phyloP scores from a whole-genome alignment of 176 grass and related monocot species.

The Chrysopogon serrulatus region DNA sequence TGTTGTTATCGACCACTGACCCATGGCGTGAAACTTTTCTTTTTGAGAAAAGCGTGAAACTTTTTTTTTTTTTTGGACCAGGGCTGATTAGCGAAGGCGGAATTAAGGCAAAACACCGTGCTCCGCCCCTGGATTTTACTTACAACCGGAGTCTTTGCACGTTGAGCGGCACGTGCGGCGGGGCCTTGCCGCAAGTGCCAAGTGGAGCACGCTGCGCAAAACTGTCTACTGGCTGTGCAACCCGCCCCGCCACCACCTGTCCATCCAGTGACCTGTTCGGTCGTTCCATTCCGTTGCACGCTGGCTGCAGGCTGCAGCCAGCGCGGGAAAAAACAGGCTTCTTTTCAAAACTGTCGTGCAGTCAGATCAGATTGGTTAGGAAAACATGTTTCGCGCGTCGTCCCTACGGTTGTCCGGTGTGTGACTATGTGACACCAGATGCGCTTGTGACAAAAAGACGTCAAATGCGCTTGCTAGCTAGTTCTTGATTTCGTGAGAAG shows the following conservation, averaged over 20 bases:
- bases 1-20: not conserved
- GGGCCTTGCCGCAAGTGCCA: not conserved
- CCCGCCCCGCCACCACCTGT: not conserved
- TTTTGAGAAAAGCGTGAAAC: not conserved
- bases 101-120: not conserved
- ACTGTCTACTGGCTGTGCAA: not conserved
- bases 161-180: not conserved
- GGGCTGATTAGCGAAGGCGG: not conserved
- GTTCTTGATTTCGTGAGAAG: not conserved
- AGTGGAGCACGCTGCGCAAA: not conserved
- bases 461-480: not conserved
- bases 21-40: not conserved
- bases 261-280: not conserved
- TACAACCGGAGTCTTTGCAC: not conserved
- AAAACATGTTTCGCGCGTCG: not conserved
- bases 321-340: not conserved
- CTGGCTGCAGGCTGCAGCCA: not conserved
- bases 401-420: not conserved
- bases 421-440: not conserved
- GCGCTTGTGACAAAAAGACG: not conserved
- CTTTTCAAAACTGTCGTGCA: not conserved
- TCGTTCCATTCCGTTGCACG: too few relatives aligned
- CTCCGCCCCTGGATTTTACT: constrained; percentile 20
- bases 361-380: not conserved
- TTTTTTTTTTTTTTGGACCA: not conserved